Conservation (phyloP, 139 green algal species). For the Yamagishiella unicocca region DNA sequence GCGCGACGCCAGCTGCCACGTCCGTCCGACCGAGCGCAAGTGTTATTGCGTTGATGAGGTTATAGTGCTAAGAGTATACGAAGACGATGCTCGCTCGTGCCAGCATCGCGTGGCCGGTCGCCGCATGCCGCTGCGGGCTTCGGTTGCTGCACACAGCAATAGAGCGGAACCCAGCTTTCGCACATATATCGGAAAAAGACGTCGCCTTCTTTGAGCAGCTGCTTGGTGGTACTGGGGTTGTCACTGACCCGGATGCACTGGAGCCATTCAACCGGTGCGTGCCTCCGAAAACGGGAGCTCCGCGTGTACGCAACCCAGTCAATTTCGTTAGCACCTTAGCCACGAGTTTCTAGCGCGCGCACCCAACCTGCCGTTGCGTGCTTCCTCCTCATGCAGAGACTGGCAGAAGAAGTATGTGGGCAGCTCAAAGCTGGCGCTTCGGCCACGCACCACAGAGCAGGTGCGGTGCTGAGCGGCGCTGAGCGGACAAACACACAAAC, state of each 20-base stretch:
- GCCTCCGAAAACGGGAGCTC: too few species aligned
- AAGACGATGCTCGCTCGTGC: not conserved
- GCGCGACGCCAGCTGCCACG: too few species aligned
- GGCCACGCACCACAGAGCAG: slow-evolving; percentile 73
- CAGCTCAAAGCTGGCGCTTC: slow-evolving; percentile 66
- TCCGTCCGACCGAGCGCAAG: too few species aligned
- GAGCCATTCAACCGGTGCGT: slow-evolving; percentile 77
- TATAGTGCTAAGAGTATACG: too few species aligned
- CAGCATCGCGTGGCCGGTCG: not conserved
- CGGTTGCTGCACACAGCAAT: not conserved
- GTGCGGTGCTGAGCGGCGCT: slow-evolving; percentile 42
- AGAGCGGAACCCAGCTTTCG: slow-evolving; percentile 49
- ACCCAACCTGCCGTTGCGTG: too few species aligned
- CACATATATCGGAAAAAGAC: slow-evolving; percentile 59
- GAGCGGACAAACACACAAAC: too few species aligned
- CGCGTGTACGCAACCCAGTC: not conserved
- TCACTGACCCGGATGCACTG: slow-evolving; percentile 76
- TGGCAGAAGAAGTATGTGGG: slow-evolving; percentile 94
- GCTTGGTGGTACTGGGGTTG: slow-evolving; percentile 72
- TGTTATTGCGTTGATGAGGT: too few species aligned
- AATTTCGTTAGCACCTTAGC: too few species aligned
- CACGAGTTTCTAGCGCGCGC: too few species aligned
- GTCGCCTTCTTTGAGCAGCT: slow-evolving; percentile 71
- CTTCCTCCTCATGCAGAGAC: slow-evolving; percentile 77
- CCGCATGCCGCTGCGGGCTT: not conserved